Evolutionary conservation across 2,329 filamentous ascomycete genomes (phyloP).

Genomic region (Dactylonectria macrodidyma): DNA sequence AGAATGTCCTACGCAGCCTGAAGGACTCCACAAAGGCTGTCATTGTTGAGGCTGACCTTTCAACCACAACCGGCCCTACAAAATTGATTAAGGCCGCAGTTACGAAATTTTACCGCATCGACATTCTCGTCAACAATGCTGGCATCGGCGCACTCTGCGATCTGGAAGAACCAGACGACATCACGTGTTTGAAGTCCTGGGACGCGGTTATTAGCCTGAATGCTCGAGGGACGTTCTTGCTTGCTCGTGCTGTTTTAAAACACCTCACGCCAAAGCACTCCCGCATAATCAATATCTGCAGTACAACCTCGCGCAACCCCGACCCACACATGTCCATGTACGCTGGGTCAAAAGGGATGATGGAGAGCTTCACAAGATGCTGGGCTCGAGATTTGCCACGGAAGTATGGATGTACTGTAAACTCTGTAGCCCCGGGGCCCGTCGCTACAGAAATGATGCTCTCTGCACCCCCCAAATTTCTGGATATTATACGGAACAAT

Average conservation of each 20-base stretch:
- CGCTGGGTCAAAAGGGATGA: slow-evolving; percentile 4
- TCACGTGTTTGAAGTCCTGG: neutral
- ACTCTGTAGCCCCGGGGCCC: slow-evolving; percentile 8
- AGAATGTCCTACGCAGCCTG: slow-evolving; percentile 1
- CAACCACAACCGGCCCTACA: slow-evolving; percentile 2
- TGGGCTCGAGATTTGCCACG: slow-evolving; percentile 14
- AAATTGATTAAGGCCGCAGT: neutral
- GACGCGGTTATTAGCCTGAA: slow-evolving; percentile 11
- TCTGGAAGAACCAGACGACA: slow-evolving; percentile 10
- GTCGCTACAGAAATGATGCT: too few relatives aligned
- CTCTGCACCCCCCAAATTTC: too few relatives aligned
- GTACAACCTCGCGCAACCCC: neutral
- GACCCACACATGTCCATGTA: slow-evolving; percentile 7
- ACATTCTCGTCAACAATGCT: slow-evolving; percentile 20
- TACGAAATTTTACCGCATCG: slow-evolving; percentile 8
- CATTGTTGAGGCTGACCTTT: slow-evolving; percentile 11
- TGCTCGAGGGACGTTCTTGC: slow-evolving; percentile 21
- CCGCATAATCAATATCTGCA: slow-evolving; percentile 18
- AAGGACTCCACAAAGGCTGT: neutral
- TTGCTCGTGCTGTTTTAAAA: slow-evolving; percentile 13
- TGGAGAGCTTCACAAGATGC: slow-evolving; percentile 12
- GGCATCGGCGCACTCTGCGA: neutral
- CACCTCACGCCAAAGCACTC: slow-evolving; percentile 11
- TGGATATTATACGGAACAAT: too few relatives aligned
- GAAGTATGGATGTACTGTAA: slow-evolving; percentile 13